These are phyloP conservation scores for Candida gorgasii DNA, from an alignment of 805 yeast species.

Conservation along the genomic window DNA sequence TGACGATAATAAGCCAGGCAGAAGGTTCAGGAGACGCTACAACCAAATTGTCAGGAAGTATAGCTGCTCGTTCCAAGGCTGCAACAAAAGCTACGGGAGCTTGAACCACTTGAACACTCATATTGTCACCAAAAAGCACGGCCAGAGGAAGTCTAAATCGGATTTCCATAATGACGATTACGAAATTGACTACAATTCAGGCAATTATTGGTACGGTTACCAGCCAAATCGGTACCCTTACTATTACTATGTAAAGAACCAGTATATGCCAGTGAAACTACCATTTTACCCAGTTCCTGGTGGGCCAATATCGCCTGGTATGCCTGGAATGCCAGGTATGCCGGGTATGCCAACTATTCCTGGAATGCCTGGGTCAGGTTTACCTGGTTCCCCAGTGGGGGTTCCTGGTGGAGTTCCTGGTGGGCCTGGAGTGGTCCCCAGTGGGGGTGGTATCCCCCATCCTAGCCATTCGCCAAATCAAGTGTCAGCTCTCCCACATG, in stretches of 20 bases:
- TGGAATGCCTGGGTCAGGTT: not conserved
- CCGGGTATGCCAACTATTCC: too few species aligned
- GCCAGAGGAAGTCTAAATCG: conserved; percentile 41
- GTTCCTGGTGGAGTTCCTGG: not conserved
- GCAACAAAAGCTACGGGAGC: conserved; percentile 44
- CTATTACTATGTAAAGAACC: conserved; percentile 5
- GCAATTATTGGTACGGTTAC: conserved; percentile 22
- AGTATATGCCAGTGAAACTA: not conserved
- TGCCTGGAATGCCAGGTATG: not conserved
- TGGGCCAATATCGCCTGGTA: not conserved
- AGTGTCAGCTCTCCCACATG: too few species aligned
- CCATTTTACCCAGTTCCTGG: too few species aligned
- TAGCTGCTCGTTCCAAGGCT: conserved; percentile 37
- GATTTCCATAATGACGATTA: conserved; percentile 34
- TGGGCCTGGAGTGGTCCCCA: not conserved
- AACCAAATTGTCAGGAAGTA: conserved; percentile 38
- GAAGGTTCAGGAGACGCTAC: conserved; percentile 36
- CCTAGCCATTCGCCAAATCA: too few species aligned
- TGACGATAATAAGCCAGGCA: conserved; percentile 22
- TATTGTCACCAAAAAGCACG: conserved; percentile 46
- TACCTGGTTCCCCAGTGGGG: not conserved
- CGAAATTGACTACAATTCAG: conserved; percentile 15
- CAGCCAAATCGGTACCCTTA: conserved; percentile 12
- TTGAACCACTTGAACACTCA: conserved; percentile 46
- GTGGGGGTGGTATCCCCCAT: too few species aligned